phyloP scores from a whole-genome alignment of 2,329 filamentous ascomycete genomes.

The Fusarium continuum region DNA sequence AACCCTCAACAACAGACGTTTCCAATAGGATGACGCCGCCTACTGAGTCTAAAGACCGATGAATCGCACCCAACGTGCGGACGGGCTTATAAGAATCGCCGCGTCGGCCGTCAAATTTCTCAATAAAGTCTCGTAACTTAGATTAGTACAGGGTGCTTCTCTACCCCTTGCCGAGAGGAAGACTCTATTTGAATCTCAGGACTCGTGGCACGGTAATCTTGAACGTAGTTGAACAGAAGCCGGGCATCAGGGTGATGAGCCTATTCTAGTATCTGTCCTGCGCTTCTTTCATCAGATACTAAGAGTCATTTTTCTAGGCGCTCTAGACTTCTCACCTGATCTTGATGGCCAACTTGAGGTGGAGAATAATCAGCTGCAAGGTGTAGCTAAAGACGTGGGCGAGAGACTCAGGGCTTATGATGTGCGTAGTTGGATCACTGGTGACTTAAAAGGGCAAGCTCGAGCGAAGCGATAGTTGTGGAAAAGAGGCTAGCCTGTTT shows the following conservation, averaged over 20 bases:
- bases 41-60: slow-evolving; percentile 38
- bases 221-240: slow-evolving; percentile 35
- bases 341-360: slow-evolving; percentile 40
- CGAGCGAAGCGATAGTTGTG: no score
- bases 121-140: slow-evolving; percentile 40
- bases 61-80: slow-evolving; percentile 51
- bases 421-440: not conserved
- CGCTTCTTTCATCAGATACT: slow-evolving; percentile 49
- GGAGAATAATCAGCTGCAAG: slow-evolving; percentile 47
- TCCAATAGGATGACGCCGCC: slow-evolving; percentile 29
- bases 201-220: slow-evolving; percentile 47
- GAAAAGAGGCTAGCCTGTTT: no score
- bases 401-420: slow-evolving; percentile 47
- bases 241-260: slow-evolving; percentile 32
- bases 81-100: slow-evolving; percentile 48
- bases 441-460: no score
- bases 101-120: slow-evolving; percentile 48
- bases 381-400: slow-evolving; percentile 41
- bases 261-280: slow-evolving; percentile 48
- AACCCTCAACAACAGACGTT: slow-evolving; percentile 37
- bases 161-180: slow-evolving; percentile 45
- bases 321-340: slow-evolving; percentile 45
- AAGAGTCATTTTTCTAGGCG: slow-evolving; percentile 48
- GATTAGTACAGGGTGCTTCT: slow-evolving; percentile 36
- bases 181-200: slow-evolving; percentile 45